Conservation (phyloP, 495 filamentous ascomycete species). For the Tricharina praecox region DNA sequence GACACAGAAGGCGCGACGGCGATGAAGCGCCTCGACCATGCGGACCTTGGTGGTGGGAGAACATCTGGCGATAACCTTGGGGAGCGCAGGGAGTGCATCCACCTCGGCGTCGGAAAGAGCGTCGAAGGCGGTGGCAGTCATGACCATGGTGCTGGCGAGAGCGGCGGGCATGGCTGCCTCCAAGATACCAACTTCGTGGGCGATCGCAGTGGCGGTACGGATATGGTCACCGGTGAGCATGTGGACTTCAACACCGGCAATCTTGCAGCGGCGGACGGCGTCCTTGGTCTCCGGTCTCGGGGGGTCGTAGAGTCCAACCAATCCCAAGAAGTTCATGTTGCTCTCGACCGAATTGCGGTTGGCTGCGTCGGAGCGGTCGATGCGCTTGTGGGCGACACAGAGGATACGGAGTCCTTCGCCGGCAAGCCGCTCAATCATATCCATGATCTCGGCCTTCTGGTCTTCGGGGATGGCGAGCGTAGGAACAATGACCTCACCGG, state of each 20-base stretch:
- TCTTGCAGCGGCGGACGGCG: slow-evolving; percentile 35
- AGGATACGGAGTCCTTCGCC: slow-evolving; percentile 42
- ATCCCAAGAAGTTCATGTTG: slow-evolving; percentile 44
- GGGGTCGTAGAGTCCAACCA: slow-evolving; percentile 59
- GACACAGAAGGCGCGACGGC: slow-evolving; percentile 48
- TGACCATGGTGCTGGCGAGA: slow-evolving; percentile 35
- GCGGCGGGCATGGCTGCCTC: slow-evolving; percentile 22
- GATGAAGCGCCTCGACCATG: slow-evolving; percentile 61
- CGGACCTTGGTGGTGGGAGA: slow-evolving; percentile 58
- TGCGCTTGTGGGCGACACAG: slow-evolving; percentile 33
- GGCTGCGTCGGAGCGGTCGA: slow-evolving; percentile 25
- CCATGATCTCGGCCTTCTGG: slow-evolving; percentile 28
- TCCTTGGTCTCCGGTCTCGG: slow-evolving; percentile 48
- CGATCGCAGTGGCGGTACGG: slow-evolving; percentile 45
- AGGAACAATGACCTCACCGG: slow-evolving; percentile 37
- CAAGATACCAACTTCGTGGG: slow-evolving; percentile 35
- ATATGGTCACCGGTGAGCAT: slow-evolving; percentile 54
- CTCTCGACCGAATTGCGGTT: slow-evolving; percentile 38
- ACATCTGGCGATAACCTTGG: slow-evolving; percentile 54
- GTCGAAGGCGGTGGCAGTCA: slow-evolving; percentile 55
- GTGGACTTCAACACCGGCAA: slow-evolving; percentile 42
- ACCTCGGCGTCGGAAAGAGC: slow-evolving; percentile 45
- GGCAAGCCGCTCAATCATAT: slow-evolving; percentile 36
- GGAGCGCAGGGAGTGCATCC: slow-evolving; percentile 46
- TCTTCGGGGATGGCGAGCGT: slow-evolving; percentile 29